Evolutionary conservation across 768 basidiomycete species (phyloP).

Genomic region (Trametes cinnabarina): DNA sequence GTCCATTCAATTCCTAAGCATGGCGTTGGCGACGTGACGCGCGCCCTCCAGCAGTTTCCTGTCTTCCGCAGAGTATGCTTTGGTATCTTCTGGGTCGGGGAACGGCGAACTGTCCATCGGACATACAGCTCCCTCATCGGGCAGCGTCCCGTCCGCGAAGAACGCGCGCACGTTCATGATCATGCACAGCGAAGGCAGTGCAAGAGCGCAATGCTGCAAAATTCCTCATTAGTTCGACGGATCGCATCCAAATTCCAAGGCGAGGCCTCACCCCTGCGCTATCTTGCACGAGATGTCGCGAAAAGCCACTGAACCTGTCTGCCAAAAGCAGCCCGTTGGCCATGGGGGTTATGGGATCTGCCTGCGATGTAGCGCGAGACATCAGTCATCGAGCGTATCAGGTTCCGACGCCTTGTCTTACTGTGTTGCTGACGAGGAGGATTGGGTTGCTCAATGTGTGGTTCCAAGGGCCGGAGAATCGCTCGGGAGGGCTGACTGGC

Average conservation of each 20-base stretch:
- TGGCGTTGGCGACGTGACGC: background rate
- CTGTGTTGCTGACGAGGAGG: conserved; percentile 29
- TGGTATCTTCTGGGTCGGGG: background rate
- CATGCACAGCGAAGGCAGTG: conserved; percentile 28
- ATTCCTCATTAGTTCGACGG: background rate
- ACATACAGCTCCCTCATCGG: conserved; percentile 26
- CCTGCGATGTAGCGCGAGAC: background rate
- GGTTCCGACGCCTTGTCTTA: too few species aligned
- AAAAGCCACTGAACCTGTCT: background rate
- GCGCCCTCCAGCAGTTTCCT: background rate
- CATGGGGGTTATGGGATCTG: background rate
- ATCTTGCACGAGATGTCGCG: background rate
- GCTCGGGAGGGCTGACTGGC: conserved; percentile 27
- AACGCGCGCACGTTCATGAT: conserved; percentile 19
- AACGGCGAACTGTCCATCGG: background rate
- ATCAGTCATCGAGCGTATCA: background rate
- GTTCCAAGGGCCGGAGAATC: conserved; percentile 33
- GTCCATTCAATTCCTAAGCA: background rate
- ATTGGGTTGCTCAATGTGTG: conserved; percentile 27
- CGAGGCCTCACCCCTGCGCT: background rate
- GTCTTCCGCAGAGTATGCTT: background rate
- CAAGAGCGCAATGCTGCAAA: conserved; percentile 23
- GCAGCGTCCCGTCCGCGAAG: conserved; percentile 31
- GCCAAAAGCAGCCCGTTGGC: background rate
- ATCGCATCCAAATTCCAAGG: too few species aligned